A percentile compares a stretch with the other conserved stretches of the same genome.
These are phyloP conservation scores for Tetracladium marchalianum DNA, from an alignment of 495 filamentous ascomycete genomes.

Conservation along the genomic window DNA sequence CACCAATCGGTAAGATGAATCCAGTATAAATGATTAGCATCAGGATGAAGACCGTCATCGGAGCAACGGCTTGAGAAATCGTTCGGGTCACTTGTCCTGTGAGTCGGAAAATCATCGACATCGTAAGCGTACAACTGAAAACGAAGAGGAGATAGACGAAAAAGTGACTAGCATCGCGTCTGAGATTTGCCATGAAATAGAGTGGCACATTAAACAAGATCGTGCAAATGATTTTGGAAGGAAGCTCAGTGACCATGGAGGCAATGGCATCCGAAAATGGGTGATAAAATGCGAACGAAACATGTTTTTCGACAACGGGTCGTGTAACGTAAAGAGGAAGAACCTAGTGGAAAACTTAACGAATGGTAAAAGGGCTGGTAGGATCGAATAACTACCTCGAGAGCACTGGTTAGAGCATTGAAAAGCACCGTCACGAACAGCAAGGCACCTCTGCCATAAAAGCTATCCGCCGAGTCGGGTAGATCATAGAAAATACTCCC, in stretches of 20 bases:
- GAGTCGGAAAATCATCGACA: conserved; percentile 73
- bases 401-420: conserved; percentile 41
- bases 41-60: conserved; percentile 68
- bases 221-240: conserved; percentile 34
- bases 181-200: conserved; percentile 78
- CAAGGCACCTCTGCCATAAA: conserved; percentile 51
- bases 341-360: conserved; percentile 56
- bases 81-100: conserved; percentile 67
- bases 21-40: conserved; percentile 79
- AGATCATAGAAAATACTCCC: neutral
- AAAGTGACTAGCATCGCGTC: conserved; percentile 64
- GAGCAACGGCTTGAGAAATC: conserved; percentile 70
- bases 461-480: conserved; percentile 47
- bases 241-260: conserved; percentile 70
- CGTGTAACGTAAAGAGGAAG: conserved; percentile 75
- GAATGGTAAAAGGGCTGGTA: too few relatives aligned
- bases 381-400: conserved; percentile 25
- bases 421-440: conserved; percentile 43
- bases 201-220: conserved; percentile 55
- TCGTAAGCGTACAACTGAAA: conserved; percentile 50
- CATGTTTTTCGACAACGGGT: conserved; percentile 85
- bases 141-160: conserved; percentile 69
- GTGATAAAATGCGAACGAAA: conserved; percentile 84
- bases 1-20: conserved; percentile 59
- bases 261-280: conserved; percentile 76